These are phyloP conservation scores for Scortechinia acanthostroma DNA, from an alignment of 2,329 filamentous ascomycete genomes.

Conservation along the genomic window DNA sequence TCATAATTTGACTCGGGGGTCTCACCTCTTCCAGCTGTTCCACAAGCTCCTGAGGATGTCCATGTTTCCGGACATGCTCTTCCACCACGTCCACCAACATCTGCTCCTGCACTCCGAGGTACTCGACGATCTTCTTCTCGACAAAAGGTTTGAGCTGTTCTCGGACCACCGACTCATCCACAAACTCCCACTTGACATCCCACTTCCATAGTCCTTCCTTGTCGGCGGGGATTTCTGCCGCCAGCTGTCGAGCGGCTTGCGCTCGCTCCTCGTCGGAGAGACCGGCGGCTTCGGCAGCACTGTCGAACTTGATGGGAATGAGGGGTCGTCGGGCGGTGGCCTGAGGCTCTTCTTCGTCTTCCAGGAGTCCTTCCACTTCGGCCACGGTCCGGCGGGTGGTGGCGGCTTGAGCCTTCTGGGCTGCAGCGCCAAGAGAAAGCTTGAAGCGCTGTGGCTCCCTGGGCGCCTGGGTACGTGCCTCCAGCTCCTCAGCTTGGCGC, in stretches of 20 bases:
- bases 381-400: slow-evolving; percentile 19
- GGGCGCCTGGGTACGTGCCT: slow-evolving; percentile 27
- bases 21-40: slow-evolving; percentile 78
- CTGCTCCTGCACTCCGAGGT: slow-evolving; percentile 91
- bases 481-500: slow-evolving; percentile 73
- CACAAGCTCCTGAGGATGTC: slow-evolving; percentile 71
- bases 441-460: slow-evolving; percentile 73
- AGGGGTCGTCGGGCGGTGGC: background rate
- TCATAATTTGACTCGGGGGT: slow-evolving; percentile 11
- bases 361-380: slow-evolving; percentile 52
- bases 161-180: slow-evolving; percentile 73
- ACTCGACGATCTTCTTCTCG: slow-evolving; percentile 96
- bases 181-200: slow-evolving; percentile 84
- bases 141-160: slow-evolving; percentile 91
- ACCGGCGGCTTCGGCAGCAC: slow-evolving; percentile 52
- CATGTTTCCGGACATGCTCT: slow-evolving; percentile 72
- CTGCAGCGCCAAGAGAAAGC: slow-evolving; percentile 81
- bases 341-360: slow-evolving; percentile 46
- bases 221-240: slow-evolving; percentile 81
- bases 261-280: slow-evolving; percentile 83
- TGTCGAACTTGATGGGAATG: slow-evolving; percentile 75
- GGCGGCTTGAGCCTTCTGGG: slow-evolving; percentile 56
- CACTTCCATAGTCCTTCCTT: slow-evolving; percentile 85
- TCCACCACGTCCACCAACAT: slow-evolving; percentile 89
- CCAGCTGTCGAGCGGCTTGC: slow-evolving; percentile 73